Evolutionary conservation across 108 stramenopile species (phyloP).

Genomic region (Nitzschia sp.): DNA sequence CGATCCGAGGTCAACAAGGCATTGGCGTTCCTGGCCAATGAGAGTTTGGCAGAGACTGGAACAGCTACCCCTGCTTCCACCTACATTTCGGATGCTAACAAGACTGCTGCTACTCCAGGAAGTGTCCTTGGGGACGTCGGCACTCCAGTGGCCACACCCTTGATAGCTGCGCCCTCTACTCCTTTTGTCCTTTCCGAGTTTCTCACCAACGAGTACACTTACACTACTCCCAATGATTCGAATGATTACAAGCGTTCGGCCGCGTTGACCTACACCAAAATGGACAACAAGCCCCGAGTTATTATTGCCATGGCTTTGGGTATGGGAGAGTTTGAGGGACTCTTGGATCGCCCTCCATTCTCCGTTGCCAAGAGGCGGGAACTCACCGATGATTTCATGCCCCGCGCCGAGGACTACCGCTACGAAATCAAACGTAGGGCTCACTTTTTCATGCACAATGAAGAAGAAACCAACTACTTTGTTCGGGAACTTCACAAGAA

Average conservation of each 20-base stretch:
- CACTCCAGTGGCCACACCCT: constrained; percentile 6
- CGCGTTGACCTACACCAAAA: constrained; percentile 13
- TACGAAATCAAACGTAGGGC: constrained; percentile 38
- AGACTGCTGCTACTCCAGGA: constrained; percentile 1
- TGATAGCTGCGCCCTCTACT: constrained; percentile 2
- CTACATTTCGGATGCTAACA: constrained; percentile 10
- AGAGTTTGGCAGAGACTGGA: constrained; percentile 11
- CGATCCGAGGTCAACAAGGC: constrained; percentile 29
- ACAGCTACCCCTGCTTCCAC: constrained; percentile 12
- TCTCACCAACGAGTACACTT: constrained; percentile 6
- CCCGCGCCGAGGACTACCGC: constrained; percentile 33
- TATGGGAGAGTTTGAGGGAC: constrained; percentile 20
- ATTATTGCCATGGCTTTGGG: constrained; percentile 32
- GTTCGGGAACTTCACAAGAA: constrained; percentile 24
- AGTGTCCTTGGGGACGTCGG: not conserved
- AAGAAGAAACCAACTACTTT: constrained; percentile 26
- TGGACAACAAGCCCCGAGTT: constrained; percentile 23
- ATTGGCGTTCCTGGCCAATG: constrained; percentile 20
- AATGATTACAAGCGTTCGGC: constrained; percentile 33
- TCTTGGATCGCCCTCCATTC: constrained; percentile 23
- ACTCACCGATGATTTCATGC: constrained; percentile 33
- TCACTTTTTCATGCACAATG: constrained; percentile 33
- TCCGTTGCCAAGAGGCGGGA: constrained; percentile 28
- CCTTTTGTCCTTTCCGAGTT: constrained; percentile 5
- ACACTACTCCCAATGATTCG: constrained; percentile 20